Conservation (phyloP, 148 eudicot species). For the Persicaria maculosa region DNA sequence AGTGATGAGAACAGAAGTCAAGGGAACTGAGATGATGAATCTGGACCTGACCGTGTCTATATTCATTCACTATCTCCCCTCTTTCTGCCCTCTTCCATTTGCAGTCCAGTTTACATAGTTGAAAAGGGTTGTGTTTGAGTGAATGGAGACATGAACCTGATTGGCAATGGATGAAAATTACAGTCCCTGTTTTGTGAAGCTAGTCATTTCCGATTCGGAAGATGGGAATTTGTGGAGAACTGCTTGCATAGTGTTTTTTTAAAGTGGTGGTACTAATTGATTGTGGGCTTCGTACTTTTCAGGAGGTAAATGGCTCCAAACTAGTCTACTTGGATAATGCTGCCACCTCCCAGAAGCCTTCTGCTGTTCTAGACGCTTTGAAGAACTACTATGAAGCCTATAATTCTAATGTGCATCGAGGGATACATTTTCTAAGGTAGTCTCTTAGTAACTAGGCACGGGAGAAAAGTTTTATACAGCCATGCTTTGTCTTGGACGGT, state of each 20-base stretch:
- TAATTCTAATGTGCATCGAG: constrained; percentile 96
- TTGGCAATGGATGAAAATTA: background rate
- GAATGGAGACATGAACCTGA: background rate
- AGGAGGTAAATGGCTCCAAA: constrained; percentile 79
- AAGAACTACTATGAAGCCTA: constrained; percentile 66
- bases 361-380: constrained; percentile 61
- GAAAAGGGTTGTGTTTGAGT: constrained; percentile 1
- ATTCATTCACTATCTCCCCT: background rate
- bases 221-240: background rate
- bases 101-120: background rate
- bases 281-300: constrained; percentile 12
- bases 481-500: background rate
- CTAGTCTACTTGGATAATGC: constrained; percentile 95
- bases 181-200: background rate
- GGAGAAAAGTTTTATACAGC: background rate
- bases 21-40: background rate
- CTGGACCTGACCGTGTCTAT: constrained; percentile 4
- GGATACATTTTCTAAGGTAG: constrained; percentile 87
- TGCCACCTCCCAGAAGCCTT: constrained; percentile 96
- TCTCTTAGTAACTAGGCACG: background rate
- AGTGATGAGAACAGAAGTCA: background rate
- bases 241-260: background rate
- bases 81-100: background rate
- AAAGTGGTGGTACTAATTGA: background rate
- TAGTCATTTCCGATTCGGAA: background rate